Evolutionary conservation across 164 flowering plant species (phyloP).

Genomic region (Platanus orientalis): DNA sequence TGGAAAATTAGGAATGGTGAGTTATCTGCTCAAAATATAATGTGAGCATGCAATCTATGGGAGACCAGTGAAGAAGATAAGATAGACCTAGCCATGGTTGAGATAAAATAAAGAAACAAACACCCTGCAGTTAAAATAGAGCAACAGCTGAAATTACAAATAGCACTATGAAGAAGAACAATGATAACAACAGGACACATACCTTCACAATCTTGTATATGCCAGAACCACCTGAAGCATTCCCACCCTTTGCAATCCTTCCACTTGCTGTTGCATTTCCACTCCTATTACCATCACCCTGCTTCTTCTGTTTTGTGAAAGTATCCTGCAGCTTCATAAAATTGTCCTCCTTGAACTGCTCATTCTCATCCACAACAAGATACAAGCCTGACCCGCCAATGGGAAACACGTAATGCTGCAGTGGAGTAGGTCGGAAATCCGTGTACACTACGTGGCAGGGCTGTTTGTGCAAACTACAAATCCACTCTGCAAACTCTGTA

Average conservation of each 20-base stretch:
- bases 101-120: too few species aligned
- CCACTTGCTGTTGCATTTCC: constrained; percentile 55
- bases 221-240: constrained; percentile 76
- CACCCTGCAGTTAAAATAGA: not conserved
- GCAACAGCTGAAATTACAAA: not conserved
- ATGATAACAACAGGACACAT: constrained; percentile 4
- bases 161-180: not conserved
- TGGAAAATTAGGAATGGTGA: too few species aligned
- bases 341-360: constrained; percentile 89
- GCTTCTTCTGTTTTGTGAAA: constrained; percentile 53
- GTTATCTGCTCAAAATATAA: too few species aligned
- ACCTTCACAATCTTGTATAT: constrained; percentile 98
- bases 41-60: too few species aligned
- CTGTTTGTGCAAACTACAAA: constrained; percentile 87
- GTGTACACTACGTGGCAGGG: constrained; percentile 99
- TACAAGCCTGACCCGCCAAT: constrained; percentile 83
- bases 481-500: constrained; percentile 99
- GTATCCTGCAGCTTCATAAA: constrained; percentile 84
- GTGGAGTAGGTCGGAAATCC: constrained; percentile 93
- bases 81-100: not conserved
- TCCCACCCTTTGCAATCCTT: constrained; percentile 73
- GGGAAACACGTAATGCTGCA: constrained; percentile 97
- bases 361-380: constrained; percentile 93
- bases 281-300: constrained; percentile 34
- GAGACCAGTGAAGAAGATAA: not conserved